These are phyloP conservation scores for Brassica rapa DNA, from an alignment of 345 rosid species.

Conservation along the genomic window DNA sequence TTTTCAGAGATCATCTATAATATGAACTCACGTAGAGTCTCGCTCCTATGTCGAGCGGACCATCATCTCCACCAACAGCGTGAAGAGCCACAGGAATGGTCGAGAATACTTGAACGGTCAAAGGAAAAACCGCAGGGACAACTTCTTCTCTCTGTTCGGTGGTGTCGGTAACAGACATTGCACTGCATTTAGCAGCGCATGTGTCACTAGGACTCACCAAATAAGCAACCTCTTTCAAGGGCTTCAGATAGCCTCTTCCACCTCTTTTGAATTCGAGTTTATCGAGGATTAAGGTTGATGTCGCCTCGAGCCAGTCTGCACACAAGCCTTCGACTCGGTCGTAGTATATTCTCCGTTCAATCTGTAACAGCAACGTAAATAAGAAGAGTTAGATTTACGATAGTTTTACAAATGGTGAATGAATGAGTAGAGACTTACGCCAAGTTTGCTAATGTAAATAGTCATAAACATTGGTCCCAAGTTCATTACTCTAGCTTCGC, in stretches of 20 bases:
- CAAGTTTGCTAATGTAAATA: conserved; percentile 67
- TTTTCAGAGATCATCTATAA: conserved; percentile 47
- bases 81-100: conserved; percentile 80
- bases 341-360: conserved; percentile 76
- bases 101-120: conserved; percentile 65
- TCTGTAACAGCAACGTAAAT: conserved; percentile 44
- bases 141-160: conserved; percentile 33
- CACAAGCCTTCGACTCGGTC: conserved; percentile 76
- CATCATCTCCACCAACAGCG: conserved; percentile 80
- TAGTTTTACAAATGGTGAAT: neutral
- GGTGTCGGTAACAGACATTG: conserved; percentile 32
- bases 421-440: conserved; percentile 52
- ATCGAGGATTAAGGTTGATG: conserved; percentile 71
- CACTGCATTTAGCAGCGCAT: conserved; percentile 37
- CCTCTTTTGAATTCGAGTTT: conserved; percentile 52
- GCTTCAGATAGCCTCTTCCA: conserved; percentile 44
- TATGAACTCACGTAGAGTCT: conserved; percentile 79
- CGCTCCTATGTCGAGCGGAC: conserved; percentile 71
- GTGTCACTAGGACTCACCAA: conserved; percentile 54
- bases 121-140: conserved; percentile 65
- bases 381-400: neutral
- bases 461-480: conserved; percentile 91
- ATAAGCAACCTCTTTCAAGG: conserved; percentile 60
- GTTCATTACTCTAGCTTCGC: conserved; percentile 83
- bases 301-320: conserved; percentile 79